phyloP scores from a whole-genome alignment of 2,329 filamentous ascomycete species.

The Aspergillus oerlinghausenensis region DNA sequence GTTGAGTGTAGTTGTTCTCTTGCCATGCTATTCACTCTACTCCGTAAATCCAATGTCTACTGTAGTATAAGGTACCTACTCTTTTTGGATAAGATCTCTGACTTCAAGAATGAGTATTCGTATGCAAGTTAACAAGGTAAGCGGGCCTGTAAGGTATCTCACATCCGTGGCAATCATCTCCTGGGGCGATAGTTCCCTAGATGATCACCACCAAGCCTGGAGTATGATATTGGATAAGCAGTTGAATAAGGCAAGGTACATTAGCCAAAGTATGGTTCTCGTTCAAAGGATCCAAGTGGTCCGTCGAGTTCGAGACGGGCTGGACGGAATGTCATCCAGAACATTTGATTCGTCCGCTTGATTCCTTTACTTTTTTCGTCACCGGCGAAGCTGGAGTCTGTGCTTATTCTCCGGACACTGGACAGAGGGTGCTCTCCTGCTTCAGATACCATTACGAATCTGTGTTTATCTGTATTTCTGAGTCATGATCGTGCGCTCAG shows the following conservation, averaged over 20 bases:
- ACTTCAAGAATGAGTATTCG: background rate
- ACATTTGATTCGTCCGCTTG: background rate
- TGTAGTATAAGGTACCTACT: background rate
- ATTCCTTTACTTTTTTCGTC: slow-evolving; percentile 3
- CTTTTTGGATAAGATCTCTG: background rate
- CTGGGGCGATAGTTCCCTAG: slow-evolving; percentile 1
- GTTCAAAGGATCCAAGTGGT: background rate
- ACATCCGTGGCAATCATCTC: background rate
- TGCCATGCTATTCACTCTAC: background rate
- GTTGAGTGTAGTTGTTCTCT: slow-evolving; percentile 5
- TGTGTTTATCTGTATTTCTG: background rate
- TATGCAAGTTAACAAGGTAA: background rate
- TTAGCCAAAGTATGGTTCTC: background rate
- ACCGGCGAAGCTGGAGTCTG: slow-evolving; percentile 3
- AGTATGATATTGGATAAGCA: background rate
- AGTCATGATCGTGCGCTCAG: background rate
- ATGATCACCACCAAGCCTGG: slow-evolving; percentile 3
- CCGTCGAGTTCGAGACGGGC: background rate
- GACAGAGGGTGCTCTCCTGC: background rate
- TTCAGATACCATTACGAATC: background rate
- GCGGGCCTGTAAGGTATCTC: background rate
- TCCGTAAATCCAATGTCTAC: background rate
- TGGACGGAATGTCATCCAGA: background rate
- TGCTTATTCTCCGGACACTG: background rate
- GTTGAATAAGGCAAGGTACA: background rate